Base-by-base conservation (phyloP, 371 early-diverging fungal species). In the Mucor ambiguus region DNA sequence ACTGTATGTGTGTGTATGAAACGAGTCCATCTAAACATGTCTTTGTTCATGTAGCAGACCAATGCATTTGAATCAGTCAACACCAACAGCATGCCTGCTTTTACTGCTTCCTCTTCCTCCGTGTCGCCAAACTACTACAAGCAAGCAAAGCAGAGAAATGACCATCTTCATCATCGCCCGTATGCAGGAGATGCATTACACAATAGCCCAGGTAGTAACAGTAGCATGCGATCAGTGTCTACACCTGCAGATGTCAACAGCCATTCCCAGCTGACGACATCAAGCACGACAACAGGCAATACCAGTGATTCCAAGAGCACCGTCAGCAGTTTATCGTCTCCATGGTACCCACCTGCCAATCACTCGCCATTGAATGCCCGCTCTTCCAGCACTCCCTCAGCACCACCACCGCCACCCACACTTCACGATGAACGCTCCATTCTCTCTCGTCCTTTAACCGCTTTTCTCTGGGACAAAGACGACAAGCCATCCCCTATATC, bases 361-460 rank as follows among this genome's bases (percentile, higher is more conserved):
- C 46, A 46, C 18, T 46, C 46, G 22, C 46, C 46, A 10, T 46
- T 46, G 20, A 54, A 54, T 54, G 54, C 54, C 4, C 29, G 29
- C 4, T 28, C 54, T 54, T 22, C 52, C 11, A 9, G 14, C 4
- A 16, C 28, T 24, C 10, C 52, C 9, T 10, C 54, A 10, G 16
- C 29, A 29, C 54, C 57, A 18, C 57, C 56, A 56, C 56, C 56
- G 33, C 32, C 29, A 32, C 55, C 29, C 11, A 14, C 29, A 4
- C 18, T 29, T 16, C 32, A 32, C n/a, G 57, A 30, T 29, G 20
- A 57, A 18, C 18, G 29, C 6, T 57, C 73, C 14, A 76, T 76
- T 30, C 43, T 76, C 2, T 69, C 74, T 56, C 73, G 76, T 3
- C 80, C 80, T 16, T 55, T 79, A 32, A 79, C 80, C 24, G 80